A percentile compares a stretch with the other conserved stretches of the same genome.
phyloP scores from a whole-genome alignment of 2,329 filamentous ascomycete species.

The Xylariomycetidae sp. region DNA sequence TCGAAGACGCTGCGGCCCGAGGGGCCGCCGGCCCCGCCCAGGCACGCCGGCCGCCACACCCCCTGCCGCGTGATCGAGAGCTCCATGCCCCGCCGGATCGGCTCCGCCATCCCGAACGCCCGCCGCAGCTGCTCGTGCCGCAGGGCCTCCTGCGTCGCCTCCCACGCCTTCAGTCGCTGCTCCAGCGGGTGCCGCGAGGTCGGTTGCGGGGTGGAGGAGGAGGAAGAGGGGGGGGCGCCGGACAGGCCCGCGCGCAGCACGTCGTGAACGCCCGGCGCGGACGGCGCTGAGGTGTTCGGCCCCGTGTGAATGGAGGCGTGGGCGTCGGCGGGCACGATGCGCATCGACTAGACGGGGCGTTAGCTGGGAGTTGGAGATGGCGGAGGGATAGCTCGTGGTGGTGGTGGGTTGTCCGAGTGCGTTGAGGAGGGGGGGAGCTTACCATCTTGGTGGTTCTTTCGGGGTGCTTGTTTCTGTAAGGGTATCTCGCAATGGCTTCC shows the following conservation, averaged over 20 bases:
- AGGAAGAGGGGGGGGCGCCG: constrained; percentile 39
- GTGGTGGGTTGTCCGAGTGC: constrained; percentile 11
- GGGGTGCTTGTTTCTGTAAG: constrained; percentile 1
- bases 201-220: constrained; percentile 30
- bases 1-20: constrained; percentile 64
- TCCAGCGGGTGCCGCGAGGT: constrained; percentile 83
- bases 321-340: constrained; percentile 69
- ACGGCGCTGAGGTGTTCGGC: constrained; percentile 71
- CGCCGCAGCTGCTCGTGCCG: constrained; percentile 86
- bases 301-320: constrained; percentile 61
- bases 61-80: constrained; percentile 77
- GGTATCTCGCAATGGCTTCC: too few relatives aligned
- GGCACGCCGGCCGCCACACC: constrained; percentile 69
- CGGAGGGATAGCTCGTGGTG: not conserved
- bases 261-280: constrained; percentile 88
- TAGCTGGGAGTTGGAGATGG: constrained; percentile 10
- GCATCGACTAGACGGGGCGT: constrained; percentile 61
- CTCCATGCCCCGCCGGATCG: constrained; percentile 90
- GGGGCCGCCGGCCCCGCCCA: constrained; percentile 55
- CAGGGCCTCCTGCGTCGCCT: constrained; percentile 76
- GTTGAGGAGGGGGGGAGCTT: constrained; percentile 20
- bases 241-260: constrained; percentile 80
- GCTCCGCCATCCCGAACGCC: constrained; percentile 88
- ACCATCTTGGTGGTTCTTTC: constrained; percentile 41
- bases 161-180: constrained; percentile 82